Evolutionary conservation across 116 monocot species (phyloP).

Genomic region (Zostera marina): DNA sequence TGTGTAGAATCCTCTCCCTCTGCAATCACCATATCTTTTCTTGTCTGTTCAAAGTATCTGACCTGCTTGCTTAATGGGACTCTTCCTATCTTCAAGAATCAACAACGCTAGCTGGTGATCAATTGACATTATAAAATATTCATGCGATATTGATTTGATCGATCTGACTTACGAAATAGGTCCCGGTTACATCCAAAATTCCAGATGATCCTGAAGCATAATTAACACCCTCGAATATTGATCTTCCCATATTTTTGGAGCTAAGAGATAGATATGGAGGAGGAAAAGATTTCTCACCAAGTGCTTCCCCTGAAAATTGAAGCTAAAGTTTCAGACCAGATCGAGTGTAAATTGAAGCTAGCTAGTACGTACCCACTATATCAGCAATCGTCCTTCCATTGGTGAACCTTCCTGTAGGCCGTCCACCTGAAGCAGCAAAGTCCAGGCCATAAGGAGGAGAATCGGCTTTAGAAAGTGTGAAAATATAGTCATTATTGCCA

Average conservation of each 20-base stretch:
- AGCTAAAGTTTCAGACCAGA: too few species aligned
- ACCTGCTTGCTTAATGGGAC: slow-evolving; percentile 34
- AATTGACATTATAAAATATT: neutral
- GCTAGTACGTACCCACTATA: slow-evolving; percentile 20
- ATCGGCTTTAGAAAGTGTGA: slow-evolving; percentile 44
- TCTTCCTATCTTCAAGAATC: slow-evolving; percentile 24
- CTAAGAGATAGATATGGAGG: slow-evolving; percentile 23
- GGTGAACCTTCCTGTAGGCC: slow-evolving; percentile 37
- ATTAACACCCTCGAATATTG: slow-evolving; percentile 26
- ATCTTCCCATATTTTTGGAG: slow-evolving; percentile 8
- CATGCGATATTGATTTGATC: neutral
- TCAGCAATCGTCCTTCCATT: slow-evolving; percentile 42
- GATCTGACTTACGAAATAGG: slow-evolving; percentile 22
- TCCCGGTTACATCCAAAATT: slow-evolving; percentile 40
- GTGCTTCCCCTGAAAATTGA: slow-evolving; percentile 25
- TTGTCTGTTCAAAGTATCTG: slow-evolving; percentile 32
- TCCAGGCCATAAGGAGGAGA: slow-evolving; percentile 50
- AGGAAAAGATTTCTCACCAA: slow-evolving; percentile 26
- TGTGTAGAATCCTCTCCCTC: slow-evolving; percentile 22
- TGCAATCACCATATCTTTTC: slow-evolving; percentile 4
- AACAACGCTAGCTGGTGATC: neutral
- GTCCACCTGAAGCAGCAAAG: slow-evolving; percentile 13
- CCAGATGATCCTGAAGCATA: slow-evolving; percentile 43
- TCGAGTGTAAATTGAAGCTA: neutral
- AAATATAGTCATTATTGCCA: slow-evolving; percentile 56